These are phyloP conservation scores for Phytophthora podocarpi DNA, from an alignment of 352 stramenopile genomes.

Conservation along the genomic window DNA sequence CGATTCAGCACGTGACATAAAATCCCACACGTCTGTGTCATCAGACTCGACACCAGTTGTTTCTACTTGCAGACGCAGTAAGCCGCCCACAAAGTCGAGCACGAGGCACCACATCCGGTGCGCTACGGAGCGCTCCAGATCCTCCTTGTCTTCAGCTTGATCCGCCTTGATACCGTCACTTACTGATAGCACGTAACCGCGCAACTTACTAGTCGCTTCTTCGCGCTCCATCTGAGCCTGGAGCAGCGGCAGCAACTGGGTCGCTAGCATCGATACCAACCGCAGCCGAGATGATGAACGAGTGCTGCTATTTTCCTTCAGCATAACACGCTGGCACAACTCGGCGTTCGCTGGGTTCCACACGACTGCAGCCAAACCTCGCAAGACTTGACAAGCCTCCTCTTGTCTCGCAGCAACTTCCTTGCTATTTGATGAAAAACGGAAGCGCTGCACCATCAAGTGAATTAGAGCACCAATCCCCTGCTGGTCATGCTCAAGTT, in stretches of 20 bases:
- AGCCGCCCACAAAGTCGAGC: conserved; percentile 48
- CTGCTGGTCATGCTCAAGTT: conserved; percentile 59
- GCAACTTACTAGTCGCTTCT: conserved; percentile 28
- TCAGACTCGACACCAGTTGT: conserved; percentile 6
- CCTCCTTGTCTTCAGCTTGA: conserved; percentile 5
- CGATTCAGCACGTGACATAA: conserved; percentile 55
- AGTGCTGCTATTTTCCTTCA: conserved; percentile 14
- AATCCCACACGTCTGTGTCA: conserved; percentile 53
- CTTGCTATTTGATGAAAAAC: conserved; percentile 22
- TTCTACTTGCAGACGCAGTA: conserved; percentile 40
- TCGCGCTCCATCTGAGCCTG: conserved; percentile 48
- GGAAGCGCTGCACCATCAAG: conserved; percentile 59
- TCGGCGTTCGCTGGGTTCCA: conserved; percentile 59
- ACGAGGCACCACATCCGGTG: conserved; percentile 71
- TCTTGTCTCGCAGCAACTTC: conserved; percentile 34
- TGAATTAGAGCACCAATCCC: conserved; percentile 58
- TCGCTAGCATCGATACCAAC: conserved; percentile 56
- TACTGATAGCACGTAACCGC: conserved; percentile 38
- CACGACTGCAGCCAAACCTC: conserved; percentile 51
- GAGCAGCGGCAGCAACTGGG: conserved; percentile 51
- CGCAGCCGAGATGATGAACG: conserved; percentile 24
- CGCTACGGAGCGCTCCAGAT: conserved; percentile 40
- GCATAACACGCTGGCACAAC: conserved; percentile 56
- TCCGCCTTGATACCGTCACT: conserved; percentile 6
- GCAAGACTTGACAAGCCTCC: conserved; percentile 51